Base-by-base conservation (phyloP, 257 asterid genomes). In the Linderniella brevidens region DNA sequence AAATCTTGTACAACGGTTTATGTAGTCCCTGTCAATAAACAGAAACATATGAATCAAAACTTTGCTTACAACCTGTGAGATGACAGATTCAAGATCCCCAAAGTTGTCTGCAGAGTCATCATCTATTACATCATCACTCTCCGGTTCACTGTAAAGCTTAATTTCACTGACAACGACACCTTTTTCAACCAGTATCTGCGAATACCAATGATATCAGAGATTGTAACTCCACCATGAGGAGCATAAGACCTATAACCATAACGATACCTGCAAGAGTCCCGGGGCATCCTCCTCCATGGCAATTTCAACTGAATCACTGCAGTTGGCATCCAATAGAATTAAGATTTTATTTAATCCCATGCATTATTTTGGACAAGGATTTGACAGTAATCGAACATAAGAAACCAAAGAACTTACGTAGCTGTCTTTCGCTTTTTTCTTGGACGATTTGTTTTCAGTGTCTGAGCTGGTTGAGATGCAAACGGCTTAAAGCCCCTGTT, bases 251-350 rank as follows among this genome's bases (percentile, higher is more conserved):
- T 50, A 61, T 53, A 52, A 47, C 58, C 32, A 25, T 46, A 19
- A 35, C 4, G 38, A 35, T 68, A 88, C 96, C 96, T 73, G 73
- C 73, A 88, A 59, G 54, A 88, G 95, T 59, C 93, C 94, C 57
- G 98, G 98, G 55, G 96, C 94, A 76, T 88, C 98, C 72, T 88
- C 98, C 68, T 88, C 93, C 79, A 88, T 65, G 17, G 98, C 98
- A 59, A 67, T 70, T 73, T 78, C 87, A 71, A 84, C 60, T 4
- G 94, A 88, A 64, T 72, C 93, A 61, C 96, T 88, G 79, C 50
- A 72, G 53, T 57, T 55, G 59, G 58, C 59, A 60, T 50, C 46
- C 48, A 41, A 39, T 41, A 52, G 7, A 48, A 48, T 35, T 46
- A 50, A 46, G 18, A 42, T 42, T 16, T 16, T 12, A n/a, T n/a